A percentile compares a stretch with the other conserved stretches of the same genome.
These are phyloP conservation scores for Chalciporus piperatus DNA, from an alignment of 768 basidiomycete genomes.

Conservation along the genomic window DNA sequence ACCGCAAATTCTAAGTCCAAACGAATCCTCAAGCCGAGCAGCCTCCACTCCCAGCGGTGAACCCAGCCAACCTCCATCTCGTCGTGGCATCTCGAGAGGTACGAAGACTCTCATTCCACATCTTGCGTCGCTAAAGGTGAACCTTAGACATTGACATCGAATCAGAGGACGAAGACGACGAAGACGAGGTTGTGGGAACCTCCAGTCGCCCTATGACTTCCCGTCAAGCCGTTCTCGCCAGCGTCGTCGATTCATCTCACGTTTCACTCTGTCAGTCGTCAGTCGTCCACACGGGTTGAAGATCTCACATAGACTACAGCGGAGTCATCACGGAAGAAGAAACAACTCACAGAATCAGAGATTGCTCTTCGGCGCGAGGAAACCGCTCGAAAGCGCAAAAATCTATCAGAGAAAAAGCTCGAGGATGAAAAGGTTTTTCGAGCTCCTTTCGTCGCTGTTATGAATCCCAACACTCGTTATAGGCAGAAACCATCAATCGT, in stretches of 20 bases:
- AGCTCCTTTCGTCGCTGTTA: no score
- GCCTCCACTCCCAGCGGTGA: slow-evolving; percentile 24
- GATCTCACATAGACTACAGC: not conserved
- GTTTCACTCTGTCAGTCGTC: slow-evolving; percentile 52
- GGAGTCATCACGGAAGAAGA: slow-evolving; percentile 46
- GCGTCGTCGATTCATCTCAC: slow-evolving; percentile 65
- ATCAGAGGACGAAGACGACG: slow-evolving; percentile 41
- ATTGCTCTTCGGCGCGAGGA: slow-evolving; percentile 75
- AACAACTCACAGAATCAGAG: slow-evolving; percentile 68
- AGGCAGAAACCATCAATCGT: slow-evolving; percentile 89
- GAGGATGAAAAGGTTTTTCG: slow-evolving; percentile 75
- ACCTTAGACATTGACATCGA: slow-evolving; percentile 39
- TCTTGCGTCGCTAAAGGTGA: not conserved
- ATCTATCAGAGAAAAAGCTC: slow-evolving; percentile 77
- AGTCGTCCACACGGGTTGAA: no score
- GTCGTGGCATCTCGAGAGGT: slow-evolving; percentile 27
- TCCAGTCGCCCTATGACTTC: slow-evolving; percentile 46
- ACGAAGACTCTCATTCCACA: not conserved
- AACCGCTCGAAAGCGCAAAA: slow-evolving; percentile 77
- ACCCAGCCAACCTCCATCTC: slow-evolving; percentile 23
- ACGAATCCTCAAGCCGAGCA: slow-evolving; percentile 29
- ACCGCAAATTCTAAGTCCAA: slow-evolving; percentile 36
- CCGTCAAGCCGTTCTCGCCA: slow-evolving; percentile 69
- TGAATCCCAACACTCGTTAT: not conserved
- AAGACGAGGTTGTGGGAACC: slow-evolving; percentile 36